Evolutionary conservation across 768 basidiomycete species (phyloP).

Genomic region (Mycena galopus): DNA sequence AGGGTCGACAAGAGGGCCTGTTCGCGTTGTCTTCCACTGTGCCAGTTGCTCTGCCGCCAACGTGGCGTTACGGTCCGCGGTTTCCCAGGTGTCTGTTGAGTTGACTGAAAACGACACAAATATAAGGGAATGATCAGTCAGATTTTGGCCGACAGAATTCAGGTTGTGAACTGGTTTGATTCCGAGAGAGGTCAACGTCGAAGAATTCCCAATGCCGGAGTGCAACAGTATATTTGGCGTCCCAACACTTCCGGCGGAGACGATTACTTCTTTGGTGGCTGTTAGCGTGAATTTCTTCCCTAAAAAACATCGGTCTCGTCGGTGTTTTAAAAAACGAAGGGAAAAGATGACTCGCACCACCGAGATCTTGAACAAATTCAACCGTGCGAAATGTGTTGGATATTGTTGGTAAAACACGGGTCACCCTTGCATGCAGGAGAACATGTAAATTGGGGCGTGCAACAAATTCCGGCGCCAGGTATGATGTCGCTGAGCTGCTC

Average conservation of each 20-base stretch:
- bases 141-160: conserved; percentile 38
- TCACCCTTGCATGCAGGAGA: conserved; percentile 38
- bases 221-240: conserved; percentile 36
- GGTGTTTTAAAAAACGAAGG: conserved; percentile 35
- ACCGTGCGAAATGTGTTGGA: conserved; percentile 33
- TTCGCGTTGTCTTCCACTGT: conserved; percentile 46
- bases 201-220: conserved; percentile 16
- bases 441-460: conserved; percentile 43
- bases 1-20: conserved; percentile 45
- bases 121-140: conserved; percentile 48
- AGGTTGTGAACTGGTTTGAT: conserved; percentile 19
- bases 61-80: conserved; percentile 39
- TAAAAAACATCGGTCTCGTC: conserved; percentile 28
- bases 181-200: background rate
- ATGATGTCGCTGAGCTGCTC: conserved; percentile 43
- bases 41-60: conserved; percentile 40
- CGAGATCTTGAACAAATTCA: conserved; percentile 32
- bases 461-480: conserved; percentile 40
- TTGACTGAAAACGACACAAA: conserved; percentile 43
- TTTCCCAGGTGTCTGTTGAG: conserved; percentile 44
- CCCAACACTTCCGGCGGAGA: conserved; percentile 46
- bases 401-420: conserved; percentile 15
- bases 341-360: background rate
- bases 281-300: conserved; percentile 26
- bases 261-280: conserved; percentile 46